These are phyloP conservation scores for Penicillium argentinense DNA, from an alignment of 495 filamentous ascomycete species.

Conservation along the genomic window DNA sequence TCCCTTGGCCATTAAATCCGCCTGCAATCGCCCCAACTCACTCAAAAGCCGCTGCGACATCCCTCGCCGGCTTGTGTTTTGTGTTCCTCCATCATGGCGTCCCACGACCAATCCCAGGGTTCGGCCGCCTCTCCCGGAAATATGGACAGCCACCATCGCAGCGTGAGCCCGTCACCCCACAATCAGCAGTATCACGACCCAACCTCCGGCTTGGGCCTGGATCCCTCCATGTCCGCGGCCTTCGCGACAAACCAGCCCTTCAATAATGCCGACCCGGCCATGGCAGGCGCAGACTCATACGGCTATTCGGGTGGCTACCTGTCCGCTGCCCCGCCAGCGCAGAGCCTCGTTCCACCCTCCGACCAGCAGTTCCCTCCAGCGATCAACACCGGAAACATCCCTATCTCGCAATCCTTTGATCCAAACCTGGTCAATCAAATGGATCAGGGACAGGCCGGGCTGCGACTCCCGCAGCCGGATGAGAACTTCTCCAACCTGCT, in stretches of 20 bases:
- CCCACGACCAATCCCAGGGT: constrained; percentile 35
- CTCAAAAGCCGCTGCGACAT: background rate
- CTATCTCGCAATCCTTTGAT: constrained; percentile 43
- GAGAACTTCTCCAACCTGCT: constrained; percentile 44
- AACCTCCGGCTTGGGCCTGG: constrained; percentile 34
- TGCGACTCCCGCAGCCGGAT: constrained; percentile 28
- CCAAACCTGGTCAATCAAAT: constrained; percentile 36
- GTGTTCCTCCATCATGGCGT: constrained; percentile 30
- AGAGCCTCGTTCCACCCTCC: constrained; percentile 25
- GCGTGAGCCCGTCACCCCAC: constrained; percentile 44
- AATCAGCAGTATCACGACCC: constrained; percentile 39
- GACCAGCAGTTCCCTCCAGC: constrained; percentile 32
- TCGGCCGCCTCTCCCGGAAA: constrained; percentile 27
- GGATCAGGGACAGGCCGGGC: constrained; percentile 24
- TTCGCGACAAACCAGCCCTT: constrained; percentile 29
- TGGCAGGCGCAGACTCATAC: constrained; percentile 30
- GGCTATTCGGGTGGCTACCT: constrained; percentile 34
- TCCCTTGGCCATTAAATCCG: constrained; percentile 1
- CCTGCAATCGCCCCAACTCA: too few species aligned
- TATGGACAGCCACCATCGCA: constrained; percentile 38
- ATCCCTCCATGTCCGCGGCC: constrained; percentile 37
- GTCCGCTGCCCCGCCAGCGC: constrained; percentile 22
- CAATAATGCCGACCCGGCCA: constrained; percentile 20
- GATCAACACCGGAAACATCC: constrained; percentile 28
- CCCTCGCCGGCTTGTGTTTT: background rate